phyloP scores from a whole-genome alignment of 805 yeast species.

The Candida adriatica region DNA sequence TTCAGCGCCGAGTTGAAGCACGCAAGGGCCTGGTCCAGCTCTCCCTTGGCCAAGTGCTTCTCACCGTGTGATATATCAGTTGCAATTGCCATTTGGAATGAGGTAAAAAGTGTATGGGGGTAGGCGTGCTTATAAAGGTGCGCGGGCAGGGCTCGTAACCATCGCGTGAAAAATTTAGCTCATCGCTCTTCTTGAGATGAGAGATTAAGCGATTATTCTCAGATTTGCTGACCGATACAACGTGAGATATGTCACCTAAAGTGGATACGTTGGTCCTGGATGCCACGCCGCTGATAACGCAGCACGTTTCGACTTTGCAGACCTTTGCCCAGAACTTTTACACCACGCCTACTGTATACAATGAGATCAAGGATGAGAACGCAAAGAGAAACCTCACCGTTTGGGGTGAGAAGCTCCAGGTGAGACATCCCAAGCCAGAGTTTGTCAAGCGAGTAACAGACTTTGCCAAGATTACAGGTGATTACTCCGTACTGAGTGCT shows the following conservation, averaged over 20 bases:
- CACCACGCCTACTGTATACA: conserved; percentile 88
- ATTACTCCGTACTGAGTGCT: conserved; percentile 74
- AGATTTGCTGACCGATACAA: no score
- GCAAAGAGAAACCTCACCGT: conserved; percentile 71
- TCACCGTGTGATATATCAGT: conserved; percentile 11
- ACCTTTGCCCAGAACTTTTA: conserved; percentile 64
- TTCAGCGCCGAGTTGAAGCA: conserved; percentile 31
- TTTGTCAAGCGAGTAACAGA: conserved; percentile 59
- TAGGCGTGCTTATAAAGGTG: no score
- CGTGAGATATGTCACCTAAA: no score
- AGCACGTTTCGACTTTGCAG: conserved; percentile 66
- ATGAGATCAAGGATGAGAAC: conserved; percentile 80
- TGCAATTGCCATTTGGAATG: conserved; percentile 8
- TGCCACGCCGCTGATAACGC: conserved; percentile 92
- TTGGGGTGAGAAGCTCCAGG: conserved; percentile 67
- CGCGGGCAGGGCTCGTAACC: no score
- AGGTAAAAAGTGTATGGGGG: no score
- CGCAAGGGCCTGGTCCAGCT: conserved; percentile 36
- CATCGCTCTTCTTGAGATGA: no score
- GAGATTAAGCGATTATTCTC: no score
- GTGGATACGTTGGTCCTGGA: conserved; percentile 60
- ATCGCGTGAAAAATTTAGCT: conserved; percentile 2
- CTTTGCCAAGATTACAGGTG: conserved; percentile 89
- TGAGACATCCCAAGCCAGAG: conserved; percentile 71
- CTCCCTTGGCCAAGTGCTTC: conserved; percentile 32